These are phyloP conservation scores for Tilletiopsis washingtonensis DNA, from an alignment of 1,284 basidiomycete species.

Conservation along the genomic window DNA sequence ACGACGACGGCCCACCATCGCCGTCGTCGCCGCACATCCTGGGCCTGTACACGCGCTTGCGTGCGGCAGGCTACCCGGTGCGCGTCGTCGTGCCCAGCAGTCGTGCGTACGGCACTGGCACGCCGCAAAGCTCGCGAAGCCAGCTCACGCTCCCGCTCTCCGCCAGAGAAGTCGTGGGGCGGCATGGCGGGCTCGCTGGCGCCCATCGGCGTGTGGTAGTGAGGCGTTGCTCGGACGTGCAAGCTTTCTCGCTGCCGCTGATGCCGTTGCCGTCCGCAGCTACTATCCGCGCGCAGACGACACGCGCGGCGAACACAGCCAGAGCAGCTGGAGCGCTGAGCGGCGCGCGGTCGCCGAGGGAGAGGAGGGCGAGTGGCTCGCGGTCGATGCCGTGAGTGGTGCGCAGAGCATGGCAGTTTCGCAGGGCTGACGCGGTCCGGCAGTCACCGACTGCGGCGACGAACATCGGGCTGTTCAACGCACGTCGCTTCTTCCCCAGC, in stretches of 20 bases:
- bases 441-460: not conserved
- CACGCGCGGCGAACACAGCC: constrained; percentile 21
- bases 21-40: constrained; percentile 38
- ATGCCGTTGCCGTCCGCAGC: constrained; percentile 4
- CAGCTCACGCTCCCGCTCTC: not conserved
- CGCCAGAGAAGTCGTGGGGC: constrained; percentile 23
- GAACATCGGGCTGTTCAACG: constrained; percentile 40
- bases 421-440: not conserved
- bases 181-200: constrained; percentile 35
- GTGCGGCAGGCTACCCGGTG: constrained; percentile 33
- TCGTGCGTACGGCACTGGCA: constrained; percentile 13
- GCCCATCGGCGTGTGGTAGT: constrained; percentile 40
- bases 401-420: not conserved
- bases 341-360: constrained; percentile 29
- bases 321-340: constrained; percentile 31
- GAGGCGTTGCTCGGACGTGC: not conserved
- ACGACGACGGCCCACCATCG: constrained; percentile 43
- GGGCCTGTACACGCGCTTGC: constrained; percentile 28
- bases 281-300: constrained; percentile 42
- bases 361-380: constrained; percentile 42
- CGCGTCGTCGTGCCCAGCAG: constrained; percentile 40
- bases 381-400: constrained; percentile 31
- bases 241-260: not conserved
- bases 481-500: constrained; percentile 18
- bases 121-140: not conserved